Base-by-base conservation (phyloP, 441 rosid genomes). In the Aleurites moluccanus region DNA sequence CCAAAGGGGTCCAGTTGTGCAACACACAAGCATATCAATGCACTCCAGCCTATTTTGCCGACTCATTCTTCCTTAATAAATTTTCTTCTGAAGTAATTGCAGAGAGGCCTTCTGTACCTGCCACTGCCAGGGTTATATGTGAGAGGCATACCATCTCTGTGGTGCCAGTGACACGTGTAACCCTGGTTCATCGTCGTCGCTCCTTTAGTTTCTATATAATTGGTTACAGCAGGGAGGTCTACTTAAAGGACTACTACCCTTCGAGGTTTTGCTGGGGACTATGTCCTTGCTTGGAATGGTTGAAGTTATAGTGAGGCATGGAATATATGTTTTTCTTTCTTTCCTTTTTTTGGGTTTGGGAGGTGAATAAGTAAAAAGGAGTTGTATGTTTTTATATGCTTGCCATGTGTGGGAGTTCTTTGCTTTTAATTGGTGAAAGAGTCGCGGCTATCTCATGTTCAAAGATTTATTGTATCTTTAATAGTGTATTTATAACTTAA, bases 281-380 rank as follows among this genome's bases (percentile, higher is more conserved):
- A 14, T 96, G 99, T 57, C 98, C 99, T 73, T 96, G 98, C 83
- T 83, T 96, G 73, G 98, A 93, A 76, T 96, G 99, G 98, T 72
- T 93, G 79, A 92, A 86, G 83, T 15, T 89, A 77, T 95, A 79
- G 81, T 16, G 11, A 3, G 28, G 21, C 21, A 21, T 21, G 57
- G 4, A 53, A 16, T 53, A 9, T 66, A 7, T n/a, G 52, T 44
- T 16, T 2, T 13, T 53, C 8, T 2, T 30, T 27, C 28, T 49
- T 78, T 67, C 27, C 52, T 59, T 15, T 69, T 33, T n/a, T 20
- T 18, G 47, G 47, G 3, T 8, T 56, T 15, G 53, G 30, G 2
- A 21, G 10, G 10, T 21, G 21, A 62, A 61, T 62, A 16, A 62
- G 40, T 33, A 35, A 52, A n/a, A 15, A 15, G 52, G 70, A 55